Evolutionary conservation across 1,284 basidiomycete species (phyloP), one percentile per base, ranked within the genome.

Genomic region (Jaminaea rosea): DNA sequence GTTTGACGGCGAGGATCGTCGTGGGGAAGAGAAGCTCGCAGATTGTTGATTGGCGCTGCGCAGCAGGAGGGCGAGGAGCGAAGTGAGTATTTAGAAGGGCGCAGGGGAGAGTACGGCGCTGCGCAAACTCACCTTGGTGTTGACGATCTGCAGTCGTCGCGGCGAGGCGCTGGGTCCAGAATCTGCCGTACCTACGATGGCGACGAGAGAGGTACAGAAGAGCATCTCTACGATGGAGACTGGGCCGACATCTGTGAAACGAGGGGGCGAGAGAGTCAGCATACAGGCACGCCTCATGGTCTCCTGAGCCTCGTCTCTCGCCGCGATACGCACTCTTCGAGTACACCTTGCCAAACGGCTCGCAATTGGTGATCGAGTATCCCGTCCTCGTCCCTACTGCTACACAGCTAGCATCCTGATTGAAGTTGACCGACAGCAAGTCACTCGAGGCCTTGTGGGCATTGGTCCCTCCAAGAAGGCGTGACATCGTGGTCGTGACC

Each of bases 191-290:
- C 93, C 92, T 26, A 98, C 93, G 31, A 98, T 80, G 0, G 93
- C 93, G 49, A 98, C 90, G 55, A 98, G 81, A 8, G 90, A 94
- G 3, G 94, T 98, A 77, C 91, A 96, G 78, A 99, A 99, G 55
- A 98, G 80, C 93, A 99, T 99, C 76, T 98, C 93, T 10, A 97
- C 92, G 57, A 94, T 92, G 24, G 89, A 90, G 13, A 87, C 83
- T 0, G 93, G 88, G 2, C 91, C 91, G 60, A 94, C 89, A 68
- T 86, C 91, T 63, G 26, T 17, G 19, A 15, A 36, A 36, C n/a
- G 34, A 6, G 34, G 31, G 10, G 4, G 21, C n/a, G 34, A 10
- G 34, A 10, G 10, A 29, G 23, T 24, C 15, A 42, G 31, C 8
- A 21, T 37, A n/a, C 23, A 21, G 26, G 41, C 26, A 23, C 13